A percentile compares a stretch with the other conserved stretches of the same genome.
phyloP scores from a whole-genome alignment of 352 stramenopile genomes.

The Pseudoperonospora humuli region DNA sequence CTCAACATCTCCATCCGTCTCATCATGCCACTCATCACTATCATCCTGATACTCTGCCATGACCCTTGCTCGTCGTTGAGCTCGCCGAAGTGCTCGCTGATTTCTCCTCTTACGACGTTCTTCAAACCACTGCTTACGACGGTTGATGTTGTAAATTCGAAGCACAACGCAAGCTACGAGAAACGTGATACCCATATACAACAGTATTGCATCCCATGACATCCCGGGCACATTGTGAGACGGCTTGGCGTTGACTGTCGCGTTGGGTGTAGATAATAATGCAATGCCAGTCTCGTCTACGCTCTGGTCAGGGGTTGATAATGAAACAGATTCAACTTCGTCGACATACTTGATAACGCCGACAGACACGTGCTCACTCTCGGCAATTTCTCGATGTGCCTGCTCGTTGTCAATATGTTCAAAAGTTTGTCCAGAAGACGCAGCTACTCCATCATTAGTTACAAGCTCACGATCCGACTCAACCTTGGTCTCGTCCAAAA shows the following conservation, averaged over 20 bases:
- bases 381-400: not conserved
- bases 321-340: slow-evolving; percentile 1
- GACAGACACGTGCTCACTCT: not conserved
- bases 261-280: not conserved
- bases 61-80: slow-evolving; percentile 17
- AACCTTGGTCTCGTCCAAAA: not conserved
- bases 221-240: slow-evolving; percentile 15
- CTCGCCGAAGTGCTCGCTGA: slow-evolving; percentile 15
- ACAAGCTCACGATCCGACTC: not conserved
- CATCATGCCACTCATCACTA: slow-evolving; percentile 22
- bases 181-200: slow-evolving; percentile 32
- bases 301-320: not conserved
- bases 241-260: not conserved
- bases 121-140: slow-evolving; percentile 43
- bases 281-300: not conserved
- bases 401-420: not conserved
- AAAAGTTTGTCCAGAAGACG: not conserved
- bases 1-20: slow-evolving; percentile 22
- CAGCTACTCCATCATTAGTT: not conserved
- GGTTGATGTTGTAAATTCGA: slow-evolving; percentile 40
- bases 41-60: slow-evolving; percentile 13
- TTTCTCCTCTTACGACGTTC: slow-evolving; percentile 29
- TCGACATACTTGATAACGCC: not conserved
- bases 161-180: slow-evolving; percentile 39
- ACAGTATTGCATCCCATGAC: slow-evolving; percentile 33